phyloP scores from a whole-genome alignment of 2,329 filamentous ascomycete genomes.

The Cytospora piceae region DNA sequence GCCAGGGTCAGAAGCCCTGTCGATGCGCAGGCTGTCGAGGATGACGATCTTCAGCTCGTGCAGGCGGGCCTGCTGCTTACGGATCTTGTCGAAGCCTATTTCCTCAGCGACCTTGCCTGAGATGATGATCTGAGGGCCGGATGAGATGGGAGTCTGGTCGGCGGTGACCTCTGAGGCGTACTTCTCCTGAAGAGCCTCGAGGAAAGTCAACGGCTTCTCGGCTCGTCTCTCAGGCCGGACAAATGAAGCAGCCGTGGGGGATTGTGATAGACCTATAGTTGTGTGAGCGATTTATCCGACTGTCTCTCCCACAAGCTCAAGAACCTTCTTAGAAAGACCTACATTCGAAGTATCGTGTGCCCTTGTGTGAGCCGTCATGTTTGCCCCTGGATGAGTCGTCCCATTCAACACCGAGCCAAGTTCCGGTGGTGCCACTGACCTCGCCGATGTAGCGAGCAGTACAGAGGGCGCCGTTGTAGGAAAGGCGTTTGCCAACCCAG shows the following conservation, averaged over 20 bases:
- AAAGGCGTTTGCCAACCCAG: conserved; percentile 74
- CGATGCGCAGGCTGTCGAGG: conserved; percentile 75
- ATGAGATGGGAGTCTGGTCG: conserved; percentile 34
- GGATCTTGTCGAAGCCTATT: conserved; percentile 93
- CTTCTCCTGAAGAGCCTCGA: conserved; percentile 80
- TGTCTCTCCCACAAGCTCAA: conserved; percentile 6
- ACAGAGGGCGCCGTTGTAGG: conserved; percentile 76
- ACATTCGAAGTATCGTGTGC: conserved; percentile 83
- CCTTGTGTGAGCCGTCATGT: conserved; percentile 83
- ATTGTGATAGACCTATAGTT: conserved; percentile 59
- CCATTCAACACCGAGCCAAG: conserved; percentile 97
- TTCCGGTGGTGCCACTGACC: conserved; percentile 74
- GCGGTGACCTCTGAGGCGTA: conserved; percentile 68
- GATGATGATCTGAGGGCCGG: conserved; percentile 63
- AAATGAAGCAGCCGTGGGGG: conserved; percentile 80
- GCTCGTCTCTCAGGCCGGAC: conserved; percentile 74
- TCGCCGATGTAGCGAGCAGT: conserved; percentile 83
- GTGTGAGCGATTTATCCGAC: conserved; percentile 1
- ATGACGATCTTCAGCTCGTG: conserved; percentile 80
- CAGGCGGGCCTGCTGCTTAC: conserved; percentile 75
- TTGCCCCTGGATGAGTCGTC: conserved; percentile 86
- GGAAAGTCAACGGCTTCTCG: conserved; percentile 72
- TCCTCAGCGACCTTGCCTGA: conserved; percentile 89
- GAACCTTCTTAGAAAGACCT: conserved; percentile 39
- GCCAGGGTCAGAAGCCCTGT: conserved; percentile 40